Conservation (phyloP, 1,284 basidiomycete genomes). For the Trichosporon ovoides region DNA sequence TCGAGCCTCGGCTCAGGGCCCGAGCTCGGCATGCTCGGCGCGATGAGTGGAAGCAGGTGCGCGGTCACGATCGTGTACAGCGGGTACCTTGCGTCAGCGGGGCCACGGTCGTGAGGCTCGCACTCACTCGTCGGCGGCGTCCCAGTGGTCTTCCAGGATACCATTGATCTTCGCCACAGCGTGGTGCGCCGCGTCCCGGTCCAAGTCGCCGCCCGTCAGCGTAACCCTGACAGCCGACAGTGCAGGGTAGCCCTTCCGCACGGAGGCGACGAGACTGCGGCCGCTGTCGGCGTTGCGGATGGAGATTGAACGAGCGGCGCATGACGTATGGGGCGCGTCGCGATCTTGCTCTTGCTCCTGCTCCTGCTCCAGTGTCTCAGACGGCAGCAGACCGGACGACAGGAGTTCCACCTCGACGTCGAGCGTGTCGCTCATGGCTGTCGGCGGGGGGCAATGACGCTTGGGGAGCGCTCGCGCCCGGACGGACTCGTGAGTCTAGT, state of each 20-base stretch:
- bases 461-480: no score
- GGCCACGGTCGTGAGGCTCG: conserved; percentile 34
- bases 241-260: conserved; percentile 42
- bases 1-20: background rate
- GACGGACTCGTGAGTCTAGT: background rate
- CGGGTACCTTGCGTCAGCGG: conserved; percentile 54
- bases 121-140: conserved; percentile 54
- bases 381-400: conserved; percentile 58
- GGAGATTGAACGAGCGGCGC: conserved; percentile 25
- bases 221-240: conserved; percentile 19
- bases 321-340: conserved; percentile 1
- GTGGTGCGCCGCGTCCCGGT: conserved; percentile 20
- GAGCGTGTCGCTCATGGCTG: conserved; percentile 16
- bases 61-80: conserved; percentile 58
- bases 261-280: conserved; percentile 48
- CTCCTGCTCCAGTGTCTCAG: conserved; percentile 52
- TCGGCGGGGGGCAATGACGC: no score
- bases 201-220: conserved; percentile 50
- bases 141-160: conserved; percentile 48
- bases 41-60: conserved; percentile 58
- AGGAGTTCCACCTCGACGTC: conserved; percentile 41
- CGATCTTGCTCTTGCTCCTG: background rate
- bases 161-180: conserved; percentile 55
- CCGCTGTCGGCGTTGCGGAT: conserved; percentile 50
- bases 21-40: conserved; percentile 12